These are phyloP conservation scores for Penicillium sp. DNA, from an alignment of 2,329 filamentous ascomycete genomes.

Conservation along the genomic window DNA sequence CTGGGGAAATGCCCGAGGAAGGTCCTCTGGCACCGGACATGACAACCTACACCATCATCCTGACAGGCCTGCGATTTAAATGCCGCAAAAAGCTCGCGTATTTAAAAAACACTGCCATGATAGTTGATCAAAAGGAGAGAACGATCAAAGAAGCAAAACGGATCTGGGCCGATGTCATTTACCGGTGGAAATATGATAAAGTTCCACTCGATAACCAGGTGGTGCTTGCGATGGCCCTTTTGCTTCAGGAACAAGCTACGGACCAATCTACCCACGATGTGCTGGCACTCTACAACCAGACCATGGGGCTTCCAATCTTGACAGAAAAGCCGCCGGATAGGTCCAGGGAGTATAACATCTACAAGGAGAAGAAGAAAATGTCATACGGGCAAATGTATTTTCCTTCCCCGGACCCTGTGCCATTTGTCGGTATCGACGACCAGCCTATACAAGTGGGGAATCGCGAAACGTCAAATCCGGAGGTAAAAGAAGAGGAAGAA, in stretches of 20 bases:
- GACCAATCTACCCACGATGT: conserved; percentile 67
- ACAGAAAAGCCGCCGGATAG: conserved; percentile 24
- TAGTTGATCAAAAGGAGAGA: conserved; percentile 27
- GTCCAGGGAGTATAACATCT: conserved; percentile 9
- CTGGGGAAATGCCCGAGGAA: conserved; percentile 65
- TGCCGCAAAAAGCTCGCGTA: conserved; percentile 33
- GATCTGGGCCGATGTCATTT: conserved; percentile 76
- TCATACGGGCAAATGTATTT: conserved; percentile 15
- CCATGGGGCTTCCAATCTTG: conserved; percentile 65
- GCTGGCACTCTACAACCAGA: conserved; percentile 73
- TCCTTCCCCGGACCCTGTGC: no score
- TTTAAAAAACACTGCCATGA: conserved; percentile 29
- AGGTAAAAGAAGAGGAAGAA: conserved; percentile 25
- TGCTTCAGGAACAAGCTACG: conserved; percentile 65
- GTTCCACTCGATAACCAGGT: conserved; percentile 73
- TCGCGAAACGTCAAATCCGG: conserved; percentile 9
- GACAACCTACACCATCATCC: conserved; percentile 75
- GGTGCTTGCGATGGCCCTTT: conserved; percentile 73
- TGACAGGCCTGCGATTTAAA: conserved; percentile 67
- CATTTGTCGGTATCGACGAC: conserved; percentile 29
- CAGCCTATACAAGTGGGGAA: conserved; percentile 22
- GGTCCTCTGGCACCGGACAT: conserved; percentile 64
- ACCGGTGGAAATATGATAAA: conserved; percentile 70
- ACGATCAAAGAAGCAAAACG: conserved; percentile 65
- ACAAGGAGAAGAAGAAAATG: background rate